These are phyloP conservation scores for Paecilomyces variotii DNA, from an alignment of 2,329 filamentous ascomycete species.

Conservation along the genomic window DNA sequence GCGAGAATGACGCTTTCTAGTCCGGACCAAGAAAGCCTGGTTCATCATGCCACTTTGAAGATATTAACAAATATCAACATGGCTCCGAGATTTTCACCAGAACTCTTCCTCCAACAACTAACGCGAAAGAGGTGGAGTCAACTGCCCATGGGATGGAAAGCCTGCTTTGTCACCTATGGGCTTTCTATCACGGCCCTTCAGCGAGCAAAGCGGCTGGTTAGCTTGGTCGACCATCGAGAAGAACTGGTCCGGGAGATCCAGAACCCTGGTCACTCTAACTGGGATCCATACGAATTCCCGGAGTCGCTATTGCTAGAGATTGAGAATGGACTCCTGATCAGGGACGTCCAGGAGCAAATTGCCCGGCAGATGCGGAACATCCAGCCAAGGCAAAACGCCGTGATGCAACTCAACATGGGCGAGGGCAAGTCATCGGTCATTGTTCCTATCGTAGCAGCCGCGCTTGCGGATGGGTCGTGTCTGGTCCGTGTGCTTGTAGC, in stretches of 20 bases:
- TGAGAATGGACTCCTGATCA: slow-evolving; percentile 55
- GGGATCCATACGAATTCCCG: slow-evolving; percentile 45
- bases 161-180: slow-evolving; percentile 16
- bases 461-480: slow-evolving; percentile 41
- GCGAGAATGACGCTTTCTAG: too few relatives aligned
- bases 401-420: slow-evolving; percentile 65
- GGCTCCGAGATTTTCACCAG: slow-evolving; percentile 14
- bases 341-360: slow-evolving; percentile 52
- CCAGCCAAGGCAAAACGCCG: slow-evolving; percentile 34
- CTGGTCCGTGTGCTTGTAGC: slow-evolving; percentile 53
- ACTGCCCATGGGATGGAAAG: slow-evolving; percentile 11
- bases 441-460: slow-evolving; percentile 53
- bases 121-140: slow-evolving; percentile 8
- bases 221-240: slow-evolving; percentile 5
- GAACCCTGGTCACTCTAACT: slow-evolving; percentile 50
- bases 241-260: slow-evolving; percentile 25
- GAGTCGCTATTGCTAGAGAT: slow-evolving; percentile 59
- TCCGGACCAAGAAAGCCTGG: too few relatives aligned
- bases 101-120: slow-evolving; percentile 16
- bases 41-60: too few relatives aligned
- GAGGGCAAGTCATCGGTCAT: slow-evolving; percentile 65
- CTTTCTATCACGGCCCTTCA: slow-evolving; percentile 21
- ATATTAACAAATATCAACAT: too few relatives aligned
- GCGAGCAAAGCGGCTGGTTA: slow-evolving; percentile 18
- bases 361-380: slow-evolving; percentile 47